These are phyloP conservation scores for Sporothrix luriei DNA, from an alignment of 2,329 filamentous ascomycete species.

Conservation along the genomic window DNA sequence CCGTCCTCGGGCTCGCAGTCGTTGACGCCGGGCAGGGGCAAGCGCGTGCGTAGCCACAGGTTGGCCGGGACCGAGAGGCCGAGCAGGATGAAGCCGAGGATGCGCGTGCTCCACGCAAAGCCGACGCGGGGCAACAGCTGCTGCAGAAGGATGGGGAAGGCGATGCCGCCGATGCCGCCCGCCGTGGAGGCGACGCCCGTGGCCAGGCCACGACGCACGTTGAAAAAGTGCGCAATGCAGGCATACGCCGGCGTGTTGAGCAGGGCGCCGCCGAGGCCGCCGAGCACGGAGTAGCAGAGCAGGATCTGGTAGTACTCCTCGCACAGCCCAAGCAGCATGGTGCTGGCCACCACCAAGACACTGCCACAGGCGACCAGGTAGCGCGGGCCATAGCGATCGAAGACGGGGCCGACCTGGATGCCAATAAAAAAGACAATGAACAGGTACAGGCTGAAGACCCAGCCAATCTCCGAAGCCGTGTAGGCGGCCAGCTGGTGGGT, in stretches of 20 bases:
- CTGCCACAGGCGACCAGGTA: constrained; percentile 67
- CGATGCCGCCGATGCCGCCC: constrained; percentile 68
- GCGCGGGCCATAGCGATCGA: constrained; percentile 73
- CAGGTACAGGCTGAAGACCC: constrained; percentile 82
- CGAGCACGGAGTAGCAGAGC: constrained; percentile 72
- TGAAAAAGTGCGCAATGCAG: constrained; percentile 78
- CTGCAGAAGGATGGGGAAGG: constrained; percentile 58
- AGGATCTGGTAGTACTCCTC: constrained; percentile 78
- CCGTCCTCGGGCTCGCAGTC: constrained; percentile 41
- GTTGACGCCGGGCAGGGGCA: constrained; percentile 50
- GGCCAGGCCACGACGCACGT: constrained; percentile 68
- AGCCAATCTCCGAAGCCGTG: constrained; percentile 70
- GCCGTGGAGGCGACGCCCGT: constrained; percentile 81
- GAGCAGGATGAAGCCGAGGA: constrained; percentile 55
- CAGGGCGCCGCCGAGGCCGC: constrained; percentile 71
- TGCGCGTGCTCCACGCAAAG: constrained; percentile 54
- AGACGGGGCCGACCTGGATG: constrained; percentile 78
- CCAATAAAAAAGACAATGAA: constrained; percentile 82
- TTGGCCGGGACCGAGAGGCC: constrained; percentile 52
- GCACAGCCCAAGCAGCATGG: constrained; percentile 70
- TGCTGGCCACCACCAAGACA: constrained; percentile 60
- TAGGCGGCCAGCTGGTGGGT: constrained; percentile 71
- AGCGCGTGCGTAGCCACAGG: constrained; percentile 55
- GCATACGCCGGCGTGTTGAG: constrained; percentile 78
- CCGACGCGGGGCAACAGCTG: constrained; percentile 51